Conservation (phyloP, 2,329 filamentous ascomycete genomes). For the Talaromyces sp. region DNA sequence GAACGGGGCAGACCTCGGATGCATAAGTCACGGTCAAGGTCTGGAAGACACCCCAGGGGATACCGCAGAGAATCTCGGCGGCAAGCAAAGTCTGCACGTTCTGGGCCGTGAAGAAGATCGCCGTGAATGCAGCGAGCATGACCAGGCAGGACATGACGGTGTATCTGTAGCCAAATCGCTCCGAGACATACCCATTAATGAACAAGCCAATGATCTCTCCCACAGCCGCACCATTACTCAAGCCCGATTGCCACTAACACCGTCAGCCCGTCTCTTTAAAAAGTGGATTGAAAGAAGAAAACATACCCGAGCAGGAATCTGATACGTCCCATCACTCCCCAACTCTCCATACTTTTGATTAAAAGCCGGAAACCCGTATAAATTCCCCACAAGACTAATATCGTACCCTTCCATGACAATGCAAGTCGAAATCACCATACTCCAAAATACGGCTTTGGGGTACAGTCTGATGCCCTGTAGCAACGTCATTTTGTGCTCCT, state of each 20-base stretch:
- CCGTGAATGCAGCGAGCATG: conserved; percentile 47
- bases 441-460: conserved; percentile 82
- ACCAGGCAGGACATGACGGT: conserved; percentile 49
- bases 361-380: conserved; percentile 54
- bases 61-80: conserved; percentile 51
- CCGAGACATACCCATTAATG: conserved; percentile 51
- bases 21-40: conserved; percentile 48
- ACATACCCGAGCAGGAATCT: conserved; percentile 37
- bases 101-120: conserved; percentile 52
- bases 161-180: conserved; percentile 52
- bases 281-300: neutral
- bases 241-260: conserved; percentile 44
- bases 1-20: conserved; percentile 47
- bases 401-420: conserved; percentile 93
- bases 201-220: conserved; percentile 52
- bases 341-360: conserved; percentile 41
- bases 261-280: neutral
- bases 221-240: conserved; percentile 44
- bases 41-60: conserved; percentile 53
- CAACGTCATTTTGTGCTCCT: conserved; percentile 65
- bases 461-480: conserved; percentile 76
- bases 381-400: conserved; percentile 75
- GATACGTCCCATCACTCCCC: conserved; percentile 33
- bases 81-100: conserved; percentile 48
- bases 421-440: conserved; percentile 80